These are phyloP conservation scores for Hemisphaericaspora nanyangensis DNA, from an alignment of 805 yeast species.

Conservation along the genomic window DNA sequence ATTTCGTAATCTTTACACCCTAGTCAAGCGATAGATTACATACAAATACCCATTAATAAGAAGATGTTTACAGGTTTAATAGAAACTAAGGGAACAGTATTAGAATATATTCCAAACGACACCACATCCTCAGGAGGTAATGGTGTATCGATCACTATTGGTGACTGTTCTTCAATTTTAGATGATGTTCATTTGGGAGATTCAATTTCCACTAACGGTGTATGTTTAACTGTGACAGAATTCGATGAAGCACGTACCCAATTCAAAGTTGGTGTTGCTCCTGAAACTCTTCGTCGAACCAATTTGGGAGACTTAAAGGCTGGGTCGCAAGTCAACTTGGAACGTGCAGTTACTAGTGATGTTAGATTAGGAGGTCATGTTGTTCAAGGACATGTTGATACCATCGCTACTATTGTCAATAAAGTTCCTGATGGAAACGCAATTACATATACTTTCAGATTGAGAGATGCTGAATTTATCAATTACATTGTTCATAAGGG, in stretches of 20 bases:
- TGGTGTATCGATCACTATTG: conserved; percentile 69
- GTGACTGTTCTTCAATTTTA: conserved; percentile 58
- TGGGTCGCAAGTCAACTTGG: conserved; percentile 76
- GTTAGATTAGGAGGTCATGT: conserved; percentile 94
- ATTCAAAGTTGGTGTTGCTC: conserved; percentile 90
- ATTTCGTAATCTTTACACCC: no score
- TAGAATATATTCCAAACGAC: conserved; percentile 46
- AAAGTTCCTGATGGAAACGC: conserved; percentile 69
- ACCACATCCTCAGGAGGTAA: conserved; percentile 55
- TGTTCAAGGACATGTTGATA: conserved; percentile 97
- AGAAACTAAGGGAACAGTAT: conserved; percentile 72
- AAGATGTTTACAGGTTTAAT: conserved; percentile 98
- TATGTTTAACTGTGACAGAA: conserved; percentile 88
- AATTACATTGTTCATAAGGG: conserved; percentile 93
- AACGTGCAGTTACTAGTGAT: conserved; percentile 83
- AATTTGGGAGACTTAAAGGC: conserved; percentile 58
- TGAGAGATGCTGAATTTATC: conserved; percentile 57
- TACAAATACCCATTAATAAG: no score
- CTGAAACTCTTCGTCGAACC: conserved; percentile 84
- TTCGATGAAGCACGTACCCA: conserved; percentile 44
- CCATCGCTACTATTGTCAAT: conserved; percentile 63
- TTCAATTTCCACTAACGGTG: conserved; percentile 86
- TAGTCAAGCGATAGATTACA: no score
- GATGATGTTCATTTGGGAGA: conserved; percentile 90
- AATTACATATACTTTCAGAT: conserved; percentile 65